Evolutionary conservation across 2,329 filamentous ascomycete species (phyloP).

Genomic region (Cylindrodendrum hubeiense): DNA sequence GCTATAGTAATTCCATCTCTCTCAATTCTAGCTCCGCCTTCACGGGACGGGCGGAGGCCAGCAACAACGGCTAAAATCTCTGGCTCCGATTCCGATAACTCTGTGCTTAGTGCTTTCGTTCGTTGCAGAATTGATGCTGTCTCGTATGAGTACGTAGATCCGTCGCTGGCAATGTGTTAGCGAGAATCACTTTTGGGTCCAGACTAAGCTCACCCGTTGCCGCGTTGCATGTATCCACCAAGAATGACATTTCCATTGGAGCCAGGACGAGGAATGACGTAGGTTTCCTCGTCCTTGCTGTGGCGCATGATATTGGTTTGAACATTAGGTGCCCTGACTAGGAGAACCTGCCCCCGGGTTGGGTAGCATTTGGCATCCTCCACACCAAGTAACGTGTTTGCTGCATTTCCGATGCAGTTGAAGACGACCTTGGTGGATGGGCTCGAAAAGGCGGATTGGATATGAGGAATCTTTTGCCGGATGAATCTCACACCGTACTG

Average conservation of each 20-base stretch:
- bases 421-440: constrained; percentile 48
- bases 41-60: constrained; percentile 51
- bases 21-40: constrained; percentile 59
- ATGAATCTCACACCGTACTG: constrained; percentile 50
- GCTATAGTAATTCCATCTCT: constrained; percentile 48
- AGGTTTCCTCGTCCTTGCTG: constrained; percentile 54
- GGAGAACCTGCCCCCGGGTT: constrained; percentile 55
- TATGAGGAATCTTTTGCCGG: constrained; percentile 43
- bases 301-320: constrained; percentile 54
- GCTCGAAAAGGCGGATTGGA: constrained; percentile 44
- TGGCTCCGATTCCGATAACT: constrained; percentile 40
- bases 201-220: constrained; percentile 41
- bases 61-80: constrained; percentile 50
- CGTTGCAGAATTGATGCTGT: constrained; percentile 53
- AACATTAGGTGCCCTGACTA: constrained; percentile 50
- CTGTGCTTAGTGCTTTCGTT: constrained; percentile 47
- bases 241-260: constrained; percentile 51
- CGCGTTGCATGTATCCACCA: constrained; percentile 56
- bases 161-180: constrained; percentile 38
- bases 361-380: constrained; percentile 54
- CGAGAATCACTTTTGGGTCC: too few species aligned
- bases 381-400: constrained; percentile 50
- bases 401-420: constrained; percentile 52
- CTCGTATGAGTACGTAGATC: constrained; percentile 52
- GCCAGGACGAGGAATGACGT: constrained; percentile 53